Conservation (phyloP, 2,329 filamentous ascomycete species). For the Diaporthe citriasiana region DNA sequence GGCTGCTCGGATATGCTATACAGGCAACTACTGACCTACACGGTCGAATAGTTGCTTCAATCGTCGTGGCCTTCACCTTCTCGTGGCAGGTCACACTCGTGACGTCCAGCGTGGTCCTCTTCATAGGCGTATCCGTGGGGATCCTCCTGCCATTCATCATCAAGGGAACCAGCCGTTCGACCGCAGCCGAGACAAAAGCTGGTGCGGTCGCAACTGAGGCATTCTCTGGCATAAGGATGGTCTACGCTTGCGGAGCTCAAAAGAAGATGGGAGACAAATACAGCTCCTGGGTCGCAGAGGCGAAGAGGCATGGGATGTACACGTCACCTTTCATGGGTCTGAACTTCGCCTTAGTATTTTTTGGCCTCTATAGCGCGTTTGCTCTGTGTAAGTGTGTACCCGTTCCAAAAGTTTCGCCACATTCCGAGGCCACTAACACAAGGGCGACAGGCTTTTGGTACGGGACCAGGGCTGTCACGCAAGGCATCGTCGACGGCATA, state of each 20-base stretch:
- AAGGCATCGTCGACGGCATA: conserved; percentile 62
- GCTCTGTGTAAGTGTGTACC: conserved; percentile 14
- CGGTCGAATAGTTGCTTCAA: conserved; percentile 56
- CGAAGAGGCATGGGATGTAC: conserved; percentile 62
- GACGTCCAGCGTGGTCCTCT: conserved; percentile 68
- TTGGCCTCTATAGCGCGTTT: conserved; percentile 61
- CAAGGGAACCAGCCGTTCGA: conserved; percentile 62
- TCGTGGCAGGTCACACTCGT: conserved; percentile 73
- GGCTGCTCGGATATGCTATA: neutral
- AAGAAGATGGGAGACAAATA: conserved; percentile 67
- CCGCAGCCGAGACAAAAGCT: conserved; percentile 68
- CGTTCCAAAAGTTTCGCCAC: neutral
- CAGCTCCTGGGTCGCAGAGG: conserved; percentile 67
- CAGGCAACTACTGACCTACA: neutral
- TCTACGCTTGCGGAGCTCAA: conserved; percentile 74
- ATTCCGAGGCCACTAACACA: neutral
- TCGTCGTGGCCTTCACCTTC: conserved; percentile 69
- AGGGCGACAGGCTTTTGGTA: conserved; percentile 73
- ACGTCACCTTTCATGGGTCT: conserved; percentile 65
- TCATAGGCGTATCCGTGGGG: conserved; percentile 64
- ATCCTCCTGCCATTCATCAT: conserved; percentile 69
- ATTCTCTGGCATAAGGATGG: conserved; percentile 71
- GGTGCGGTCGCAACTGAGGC: conserved; percentile 73
- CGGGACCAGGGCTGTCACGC: conserved; percentile 65
- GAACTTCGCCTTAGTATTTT: conserved; percentile 70